A percentile compares a stretch with the other conserved stretches of the same genome.
Evolutionary conservation across 192 early-diverging fungal genomes (phyloP).

Genomic region (Lobosporangium transversale): DNA sequence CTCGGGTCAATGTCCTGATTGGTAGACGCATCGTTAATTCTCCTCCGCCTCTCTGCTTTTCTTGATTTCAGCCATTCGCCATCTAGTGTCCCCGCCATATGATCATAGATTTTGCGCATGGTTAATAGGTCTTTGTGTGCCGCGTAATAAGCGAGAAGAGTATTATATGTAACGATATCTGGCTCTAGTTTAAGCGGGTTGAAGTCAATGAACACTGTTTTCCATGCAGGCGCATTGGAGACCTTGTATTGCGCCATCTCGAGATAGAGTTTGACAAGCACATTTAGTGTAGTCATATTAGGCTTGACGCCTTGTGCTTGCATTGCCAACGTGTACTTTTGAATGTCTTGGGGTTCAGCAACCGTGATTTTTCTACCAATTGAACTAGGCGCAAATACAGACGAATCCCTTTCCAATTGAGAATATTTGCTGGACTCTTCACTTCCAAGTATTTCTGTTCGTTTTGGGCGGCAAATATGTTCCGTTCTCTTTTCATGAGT

Average conservation of each 20-base stretch:
- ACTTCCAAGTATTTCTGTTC: not conserved
- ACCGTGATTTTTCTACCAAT: constrained; percentile 10
- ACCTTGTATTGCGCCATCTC: constrained; percentile 45
- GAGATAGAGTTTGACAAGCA: constrained; percentile 35
- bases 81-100: constrained; percentile 22
- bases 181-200: constrained; percentile 30
- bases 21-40: no score
- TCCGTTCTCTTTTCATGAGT: not conserved
- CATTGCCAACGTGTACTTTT: constrained; percentile 28
- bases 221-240: constrained; percentile 25
- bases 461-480: not conserved
- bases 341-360: constrained; percentile 27
- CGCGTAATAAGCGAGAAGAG: constrained; percentile 39
- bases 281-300: constrained; percentile 25
- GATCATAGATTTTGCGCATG: constrained; percentile 37
- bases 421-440: no score
- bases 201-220: constrained; percentile 22
- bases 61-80: not conserved
- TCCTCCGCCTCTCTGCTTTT: not conserved
- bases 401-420: not conserved
- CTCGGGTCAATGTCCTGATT: not conserved
- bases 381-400: not conserved
- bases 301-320: constrained; percentile 11
- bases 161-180: constrained; percentile 42
- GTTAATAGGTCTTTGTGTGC: constrained; percentile 24